Percentiles rank a stretch among this genome's conserved stretches.
phyloP scores from a whole-genome alignment of 257 asterid genomes.

The Fraxinus anomala region DNA sequence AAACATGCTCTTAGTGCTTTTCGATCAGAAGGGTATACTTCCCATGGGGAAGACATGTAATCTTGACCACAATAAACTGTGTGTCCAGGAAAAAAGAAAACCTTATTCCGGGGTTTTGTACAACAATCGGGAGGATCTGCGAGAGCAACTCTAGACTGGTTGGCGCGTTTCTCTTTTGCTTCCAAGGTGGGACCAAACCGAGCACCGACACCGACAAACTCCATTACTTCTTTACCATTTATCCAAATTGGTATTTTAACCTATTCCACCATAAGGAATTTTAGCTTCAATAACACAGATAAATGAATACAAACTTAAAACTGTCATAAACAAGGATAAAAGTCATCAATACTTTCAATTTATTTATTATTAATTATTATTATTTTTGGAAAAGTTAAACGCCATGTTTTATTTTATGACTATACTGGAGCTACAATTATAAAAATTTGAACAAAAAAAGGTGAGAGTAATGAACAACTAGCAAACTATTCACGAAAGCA shows the following conservation, averaged over 20 bases:
- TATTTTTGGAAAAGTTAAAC: neutral
- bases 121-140: slow-evolving; percentile 98
- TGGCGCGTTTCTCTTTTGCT: slow-evolving; percentile 94
- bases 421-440: neutral
- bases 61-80: neutral
- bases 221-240: slow-evolving; percentile 64
- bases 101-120: slow-evolving; percentile 76
- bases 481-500: neutral
- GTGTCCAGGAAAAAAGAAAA: slow-evolving; percentile 29
- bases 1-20: neutral
- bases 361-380: neutral
- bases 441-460: neutral
- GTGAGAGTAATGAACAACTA: neutral
- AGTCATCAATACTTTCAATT: neutral
- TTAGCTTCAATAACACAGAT: slow-evolving; percentile 23
- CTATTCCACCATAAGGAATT: slow-evolving; percentile 41
- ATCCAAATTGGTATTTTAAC: slow-evolving; percentile 92
- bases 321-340: slow-evolving; percentile 7
- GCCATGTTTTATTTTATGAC: neutral
- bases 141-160: slow-evolving; percentile 67
- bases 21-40: neutral
- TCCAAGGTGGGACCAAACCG: slow-evolving; percentile 92
- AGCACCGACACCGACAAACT: slow-evolving; percentile 97
- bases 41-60: neutral
- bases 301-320: neutral